Base-by-base conservation (phyloP, 2,329 filamentous ascomycete genomes). In the Aspergillus clavatus region DNA sequence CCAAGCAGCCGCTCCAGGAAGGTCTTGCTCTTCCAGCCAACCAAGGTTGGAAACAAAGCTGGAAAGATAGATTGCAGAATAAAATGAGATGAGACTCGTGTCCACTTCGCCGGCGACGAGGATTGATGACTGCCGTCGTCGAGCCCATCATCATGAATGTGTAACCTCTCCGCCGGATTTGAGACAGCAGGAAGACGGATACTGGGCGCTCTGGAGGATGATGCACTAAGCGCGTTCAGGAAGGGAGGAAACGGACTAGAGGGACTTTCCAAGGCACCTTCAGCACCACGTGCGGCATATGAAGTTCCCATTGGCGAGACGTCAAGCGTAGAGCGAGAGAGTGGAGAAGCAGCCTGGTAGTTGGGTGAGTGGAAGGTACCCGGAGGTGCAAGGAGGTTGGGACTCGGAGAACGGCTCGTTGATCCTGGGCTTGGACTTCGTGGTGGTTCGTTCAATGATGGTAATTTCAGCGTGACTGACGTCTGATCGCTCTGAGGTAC, bases 11-110 rank as follows among this genome's bases (percentile, higher is more conserved):
- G 89, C 57, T 91, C 90, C 82, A 84, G 89, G n/a, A 85, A 67
- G n/a, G 75, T 82, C 68, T 96, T 97, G 22, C 86, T 80, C 35
- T 69, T 73, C 89, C 91, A 98, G 21, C 79, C 83, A 52, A 83
- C 84, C 23, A 98, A 69, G 0, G 91, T 96, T 1, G 93, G 93
- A 55, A 97, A 95, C 0, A 98, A 69, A 0, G 87, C 90, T 12
- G 81, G 77, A 12, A 82, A 66, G 11, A 97, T 72, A 6, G 85
- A 70, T 45, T 86, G 77, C 2, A 89, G 88, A 8, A 86, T 72
- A 3, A 89, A 87, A 4, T 95, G 70, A 16, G 87, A 54, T 4
- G 70, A 73, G 62, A 89, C 87, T 2, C 89, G 89, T 89, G 90
- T 96, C 85, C 89, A 94, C 37, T 67, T 76, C 33, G 87, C 72